phyloP scores from a whole-genome alignment of 208 protist species.

The Novymonas esmeraldas region DNA sequence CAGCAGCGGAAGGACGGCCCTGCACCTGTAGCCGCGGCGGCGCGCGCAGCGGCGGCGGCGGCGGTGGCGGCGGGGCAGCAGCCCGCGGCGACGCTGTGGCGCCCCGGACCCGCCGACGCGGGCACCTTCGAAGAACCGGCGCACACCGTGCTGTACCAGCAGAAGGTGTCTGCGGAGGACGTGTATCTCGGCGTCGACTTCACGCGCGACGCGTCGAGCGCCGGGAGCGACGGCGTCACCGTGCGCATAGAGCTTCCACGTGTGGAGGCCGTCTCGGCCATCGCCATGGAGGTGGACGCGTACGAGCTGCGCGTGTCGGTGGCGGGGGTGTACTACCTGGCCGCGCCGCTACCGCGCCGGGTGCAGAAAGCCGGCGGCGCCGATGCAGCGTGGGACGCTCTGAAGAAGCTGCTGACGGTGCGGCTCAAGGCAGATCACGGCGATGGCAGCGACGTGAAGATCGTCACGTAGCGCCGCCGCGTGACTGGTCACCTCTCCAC shows the following conservation, averaged over 20 bases:
- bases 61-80: conserved; percentile 5
- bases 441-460: conserved; percentile 32
- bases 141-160: conserved; percentile 81
- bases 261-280: conserved; percentile 32
- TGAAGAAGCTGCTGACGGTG: conserved; percentile 59
- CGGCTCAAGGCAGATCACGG: conserved; percentile 51
- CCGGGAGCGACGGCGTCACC: conserved; percentile 70
- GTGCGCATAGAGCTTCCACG: conserved; percentile 78
- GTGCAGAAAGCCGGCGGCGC: conserved; percentile 51
- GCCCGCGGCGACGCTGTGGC: conserved; percentile 16
- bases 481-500: too few species aligned
- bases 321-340: conserved; percentile 62
- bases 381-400: conserved; percentile 73
- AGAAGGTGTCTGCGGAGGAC: conserved; percentile 82
- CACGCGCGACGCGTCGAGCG: conserved; percentile 51
- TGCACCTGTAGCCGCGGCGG: conserved; percentile 13
- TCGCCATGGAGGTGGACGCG: conserved; percentile 70
- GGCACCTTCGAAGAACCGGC: conserved; percentile 43
- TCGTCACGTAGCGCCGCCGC: conserved; percentile 9
- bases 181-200: conserved; percentile 86
- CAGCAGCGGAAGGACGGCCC: conserved; percentile 20
- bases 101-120: conserved; percentile 21
- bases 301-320: conserved; percentile 62
- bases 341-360: conserved; percentile 57
- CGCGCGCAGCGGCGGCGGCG: conserved; percentile 14